Conservation (phyloP, 768 basidiomycete species). For the Gymnopilus junonius region DNA sequence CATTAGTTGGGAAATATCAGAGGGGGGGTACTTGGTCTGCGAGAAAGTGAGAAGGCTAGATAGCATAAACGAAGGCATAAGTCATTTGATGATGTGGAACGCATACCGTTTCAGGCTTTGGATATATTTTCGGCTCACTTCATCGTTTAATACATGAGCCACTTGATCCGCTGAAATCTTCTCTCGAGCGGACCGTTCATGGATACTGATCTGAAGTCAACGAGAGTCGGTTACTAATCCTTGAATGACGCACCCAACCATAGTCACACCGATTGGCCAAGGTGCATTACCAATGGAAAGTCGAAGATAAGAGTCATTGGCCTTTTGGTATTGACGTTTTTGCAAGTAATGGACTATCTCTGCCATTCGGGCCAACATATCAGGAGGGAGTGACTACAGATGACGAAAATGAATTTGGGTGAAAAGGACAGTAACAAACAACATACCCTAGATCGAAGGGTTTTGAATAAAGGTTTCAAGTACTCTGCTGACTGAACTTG, state of each 20-base stretch:
- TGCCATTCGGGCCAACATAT: slow-evolving; percentile 84
- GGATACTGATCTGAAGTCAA: slow-evolving; percentile 64
- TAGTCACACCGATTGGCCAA: slow-evolving; percentile 99
- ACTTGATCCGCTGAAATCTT: slow-evolving; percentile 98
- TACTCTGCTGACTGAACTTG: slow-evolving; percentile 97
- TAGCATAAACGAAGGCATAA: slow-evolving; percentile 1
- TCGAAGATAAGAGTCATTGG: slow-evolving; percentile 96
- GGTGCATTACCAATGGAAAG: slow-evolving; percentile 98
- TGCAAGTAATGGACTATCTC: slow-evolving; percentile 99
- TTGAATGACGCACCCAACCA: slow-evolving; percentile 81
- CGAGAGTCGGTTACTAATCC: neutral
- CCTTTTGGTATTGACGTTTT: slow-evolving; percentile 90
- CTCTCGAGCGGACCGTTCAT: slow-evolving; percentile 96
- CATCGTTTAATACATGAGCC: slow-evolving; percentile 97
- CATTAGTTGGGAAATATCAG: slow-evolving; percentile 92
- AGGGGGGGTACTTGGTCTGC: slow-evolving; percentile 95
- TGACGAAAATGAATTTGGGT: neutral
- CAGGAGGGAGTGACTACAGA: slow-evolving; percentile 71
- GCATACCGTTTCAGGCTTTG: slow-evolving; percentile 93
- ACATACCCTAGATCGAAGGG: slow-evolving; percentile 83
- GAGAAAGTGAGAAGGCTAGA: slow-evolving; percentile 89
- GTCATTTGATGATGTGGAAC: neutral
- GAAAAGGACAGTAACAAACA: neutral
- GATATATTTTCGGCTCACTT: slow-evolving; percentile 98
- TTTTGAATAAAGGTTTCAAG: slow-evolving; percentile 94